phyloP scores from a whole-genome alignment of 495 filamentous ascomycete genomes.

The Tuber umbilicatum region DNA sequence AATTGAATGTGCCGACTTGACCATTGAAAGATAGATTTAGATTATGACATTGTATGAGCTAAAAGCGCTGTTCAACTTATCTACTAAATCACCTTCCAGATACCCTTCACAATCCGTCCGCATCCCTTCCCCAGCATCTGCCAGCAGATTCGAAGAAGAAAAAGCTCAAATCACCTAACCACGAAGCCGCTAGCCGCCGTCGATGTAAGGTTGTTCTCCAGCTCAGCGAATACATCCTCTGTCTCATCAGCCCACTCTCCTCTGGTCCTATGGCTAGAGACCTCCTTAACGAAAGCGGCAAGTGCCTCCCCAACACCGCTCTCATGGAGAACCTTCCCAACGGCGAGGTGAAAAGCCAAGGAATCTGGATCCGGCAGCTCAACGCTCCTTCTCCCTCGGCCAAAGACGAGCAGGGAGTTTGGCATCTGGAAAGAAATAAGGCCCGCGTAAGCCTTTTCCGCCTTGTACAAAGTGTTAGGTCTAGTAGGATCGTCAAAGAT shows the following conservation, averaged over 20 bases:
- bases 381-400: neutral
- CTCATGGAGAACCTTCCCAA: neutral
- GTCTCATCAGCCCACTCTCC: neutral
- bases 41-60: neutral
- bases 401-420: neutral
- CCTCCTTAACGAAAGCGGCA: neutral
- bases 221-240: neutral
- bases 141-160: neutral
- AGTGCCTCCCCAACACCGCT: neutral
- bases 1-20: neutral
- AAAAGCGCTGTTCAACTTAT: neutral
- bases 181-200: neutral
- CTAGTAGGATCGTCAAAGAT: neutral
- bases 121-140: neutral
- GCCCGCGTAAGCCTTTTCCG: neutral
- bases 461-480: neutral
- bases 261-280: neutral
- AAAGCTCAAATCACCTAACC: neutral
- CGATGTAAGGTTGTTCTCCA: neutral
- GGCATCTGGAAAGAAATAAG: neutral
- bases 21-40: neutral
- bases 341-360: conserved; percentile 3
- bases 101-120: neutral
- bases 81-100: neutral
- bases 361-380: neutral